Percentiles rank a stretch among this genome's conserved stretches.
phyloP scores from a whole-genome alignment of 345 rosid species.

The Salix purpurea region DNA sequence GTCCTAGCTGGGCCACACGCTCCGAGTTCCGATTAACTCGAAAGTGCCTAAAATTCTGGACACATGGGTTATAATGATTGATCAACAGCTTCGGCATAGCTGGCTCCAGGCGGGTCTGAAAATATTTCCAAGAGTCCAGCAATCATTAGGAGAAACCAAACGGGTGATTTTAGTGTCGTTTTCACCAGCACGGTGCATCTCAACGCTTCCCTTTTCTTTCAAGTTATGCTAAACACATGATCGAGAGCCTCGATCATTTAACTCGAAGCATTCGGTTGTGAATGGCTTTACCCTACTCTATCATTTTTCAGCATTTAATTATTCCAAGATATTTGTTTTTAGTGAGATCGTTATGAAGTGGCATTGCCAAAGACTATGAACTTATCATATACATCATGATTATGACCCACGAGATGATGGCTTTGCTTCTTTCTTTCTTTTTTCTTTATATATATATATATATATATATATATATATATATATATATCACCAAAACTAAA shows the following conservation, averaged over 20 bases:
- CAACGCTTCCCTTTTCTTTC: neutral
- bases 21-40: neutral
- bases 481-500: too few species aligned
- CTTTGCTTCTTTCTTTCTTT: neutral
- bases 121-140: neutral
- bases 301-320: neutral
- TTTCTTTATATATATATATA: neutral
- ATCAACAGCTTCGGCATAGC: constrained; percentile 4
- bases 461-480: too few species aligned
- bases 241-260: neutral
- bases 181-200: neutral
- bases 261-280: constrained; percentile 7
- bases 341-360: neutral
- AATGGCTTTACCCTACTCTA: neutral
- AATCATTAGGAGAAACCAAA: neutral
- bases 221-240: neutral
- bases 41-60: neutral
- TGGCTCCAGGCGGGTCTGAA: neutral
- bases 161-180: neutral
- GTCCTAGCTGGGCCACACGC: neutral
- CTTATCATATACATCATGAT: neutral
- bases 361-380: neutral
- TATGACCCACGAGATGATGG: neutral
- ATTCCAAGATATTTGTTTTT: neutral
- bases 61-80: neutral